These are phyloP conservation scores for Colletotrichum sp. DNA, from an alignment of 2,329 filamentous ascomycete species.

Conservation along the genomic window DNA sequence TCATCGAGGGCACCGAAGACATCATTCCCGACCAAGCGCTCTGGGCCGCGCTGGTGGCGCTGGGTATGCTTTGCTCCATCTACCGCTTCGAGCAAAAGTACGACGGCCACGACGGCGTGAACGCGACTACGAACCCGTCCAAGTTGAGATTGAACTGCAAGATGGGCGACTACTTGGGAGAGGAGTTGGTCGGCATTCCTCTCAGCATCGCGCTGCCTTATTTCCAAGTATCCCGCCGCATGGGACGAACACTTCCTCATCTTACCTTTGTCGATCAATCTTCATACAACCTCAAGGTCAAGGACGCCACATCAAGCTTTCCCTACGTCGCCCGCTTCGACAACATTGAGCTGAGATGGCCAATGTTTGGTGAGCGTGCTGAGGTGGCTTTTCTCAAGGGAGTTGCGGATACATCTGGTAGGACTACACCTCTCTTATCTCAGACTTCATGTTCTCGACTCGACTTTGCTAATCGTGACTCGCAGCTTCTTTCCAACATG, in stretches of 20 bases:
- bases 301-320: conserved; percentile 50
- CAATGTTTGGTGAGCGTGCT: conserved; percentile 56
- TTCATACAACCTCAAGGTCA: conserved; percentile 56
- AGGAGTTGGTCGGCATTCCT: conserved; percentile 55
- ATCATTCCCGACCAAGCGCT: conserved; percentile 56
- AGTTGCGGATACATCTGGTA: conserved; percentile 50
- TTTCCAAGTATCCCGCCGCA: conserved; percentile 53
- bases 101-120: conserved; percentile 55
- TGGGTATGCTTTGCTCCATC: conserved; percentile 59
- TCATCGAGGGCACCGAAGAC: conserved; percentile 54
- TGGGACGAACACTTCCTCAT: conserved; percentile 56
- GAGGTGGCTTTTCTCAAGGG: conserved; percentile 58
- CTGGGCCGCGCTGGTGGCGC: conserved; percentile 56
- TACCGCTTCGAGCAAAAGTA: conserved; percentile 58
- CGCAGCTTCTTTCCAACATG: conserved; percentile 53
- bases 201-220: conserved; percentile 54
- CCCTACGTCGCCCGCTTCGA: conserved; percentile 58
- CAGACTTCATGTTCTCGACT: neutral
- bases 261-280: conserved; percentile 59
- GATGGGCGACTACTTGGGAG: conserved; percentile 54
- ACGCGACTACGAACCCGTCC: conserved; percentile 33
- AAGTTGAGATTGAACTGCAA: conserved; percentile 38
- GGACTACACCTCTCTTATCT: neutral
- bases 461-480: neutral
- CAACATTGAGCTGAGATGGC: conserved; percentile 59